phyloP scores from a whole-genome alignment of 768 basidiomycete genomes.

The Lactarius quietus region DNA sequence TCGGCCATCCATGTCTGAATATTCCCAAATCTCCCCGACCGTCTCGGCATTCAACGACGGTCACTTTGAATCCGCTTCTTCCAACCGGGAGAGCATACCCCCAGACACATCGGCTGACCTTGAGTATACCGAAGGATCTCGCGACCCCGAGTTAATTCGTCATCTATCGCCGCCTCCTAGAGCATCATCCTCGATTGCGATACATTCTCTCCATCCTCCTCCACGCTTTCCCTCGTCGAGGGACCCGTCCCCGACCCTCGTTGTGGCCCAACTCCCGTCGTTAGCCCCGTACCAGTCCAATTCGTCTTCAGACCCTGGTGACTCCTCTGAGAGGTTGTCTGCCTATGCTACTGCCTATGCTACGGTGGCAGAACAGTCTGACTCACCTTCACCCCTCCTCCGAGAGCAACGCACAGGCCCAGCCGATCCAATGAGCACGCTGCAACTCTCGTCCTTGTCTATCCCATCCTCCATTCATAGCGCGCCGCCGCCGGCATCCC shows the following conservation, averaged over 20 bases:
- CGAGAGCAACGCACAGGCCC: constrained; percentile 2
- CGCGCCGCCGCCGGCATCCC: constrained; percentile 61
- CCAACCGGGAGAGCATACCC: constrained; percentile 29
- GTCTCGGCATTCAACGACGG: constrained; percentile 78
- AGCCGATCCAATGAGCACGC: constrained; percentile 30
- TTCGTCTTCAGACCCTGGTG: constrained; percentile 25
- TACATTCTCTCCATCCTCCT: constrained; percentile 22
- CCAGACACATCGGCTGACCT: constrained; percentile 12
- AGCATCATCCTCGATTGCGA: constrained; percentile 25
- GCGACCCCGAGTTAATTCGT: constrained; percentile 15
- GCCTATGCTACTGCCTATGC: constrained; percentile 27
- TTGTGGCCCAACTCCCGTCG: neutral
- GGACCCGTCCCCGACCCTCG: constrained; percentile 1
- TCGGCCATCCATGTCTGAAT: constrained; percentile 60
- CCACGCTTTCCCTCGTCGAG: constrained; percentile 20
- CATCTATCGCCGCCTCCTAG: constrained; percentile 26
- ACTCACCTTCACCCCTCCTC: neutral
- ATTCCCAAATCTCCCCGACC: constrained; percentile 70
- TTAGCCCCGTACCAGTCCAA: constrained; percentile 11
- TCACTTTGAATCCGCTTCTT: constrained; percentile 32
- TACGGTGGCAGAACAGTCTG: constrained; percentile 17
- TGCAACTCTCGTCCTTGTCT: constrained; percentile 46
- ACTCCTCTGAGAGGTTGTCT: constrained; percentile 26
- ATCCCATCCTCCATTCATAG: constrained; percentile 49
- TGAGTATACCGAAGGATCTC: neutral